A percentile compares a stretch with the other conserved stretches of the same genome.
These are phyloP conservation scores for Penicillium mononematosum DNA, from an alignment of 495 filamentous ascomycete genomes.

Conservation along the genomic window DNA sequence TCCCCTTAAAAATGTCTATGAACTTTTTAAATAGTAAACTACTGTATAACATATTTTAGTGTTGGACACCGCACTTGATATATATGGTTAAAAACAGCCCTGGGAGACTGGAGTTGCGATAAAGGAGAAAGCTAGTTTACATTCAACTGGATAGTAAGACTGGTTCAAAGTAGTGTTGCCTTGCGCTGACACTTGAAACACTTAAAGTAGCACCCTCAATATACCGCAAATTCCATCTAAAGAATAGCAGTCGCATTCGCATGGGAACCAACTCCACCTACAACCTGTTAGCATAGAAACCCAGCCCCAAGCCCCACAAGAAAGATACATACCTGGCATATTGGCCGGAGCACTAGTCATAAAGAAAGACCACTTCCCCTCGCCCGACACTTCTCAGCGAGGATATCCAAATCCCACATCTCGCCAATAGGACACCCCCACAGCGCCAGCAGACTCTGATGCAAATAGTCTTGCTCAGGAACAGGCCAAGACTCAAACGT, in stretches of 20 bases:
- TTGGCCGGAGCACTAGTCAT: constrained; percentile 61
- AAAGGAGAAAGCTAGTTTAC: no score
- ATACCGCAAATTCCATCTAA: constrained; percentile 19
- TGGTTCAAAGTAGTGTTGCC: no score
- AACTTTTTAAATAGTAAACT: no score
- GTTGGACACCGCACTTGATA: no score
- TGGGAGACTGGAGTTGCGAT: no score
- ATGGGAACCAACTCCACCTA: constrained; percentile 32
- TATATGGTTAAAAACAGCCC: no score
- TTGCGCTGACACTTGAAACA: no score
- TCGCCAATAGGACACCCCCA: constrained; percentile 64
- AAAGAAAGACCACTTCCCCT: constrained; percentile 64
- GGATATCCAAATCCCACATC: constrained; percentile 57
- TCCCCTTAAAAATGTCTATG: no score
- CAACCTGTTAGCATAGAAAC: constrained; percentile 6
- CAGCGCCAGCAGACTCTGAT: constrained; percentile 61
- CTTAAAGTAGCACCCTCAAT: no score
- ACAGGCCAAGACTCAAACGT: constrained; percentile 63
- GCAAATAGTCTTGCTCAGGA: constrained; percentile 48
- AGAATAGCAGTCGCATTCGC: constrained; percentile 50
- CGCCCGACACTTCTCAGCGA: constrained; percentile 48
- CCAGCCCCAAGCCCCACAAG: neutral
- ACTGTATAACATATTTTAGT: no score
- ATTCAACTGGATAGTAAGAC: no score
- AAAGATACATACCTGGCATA: constrained; percentile 44